Evolutionary conservation across 2,329 filamentous ascomycete species (phyloP).

Genomic region (Davidsoniella australis): DNA sequence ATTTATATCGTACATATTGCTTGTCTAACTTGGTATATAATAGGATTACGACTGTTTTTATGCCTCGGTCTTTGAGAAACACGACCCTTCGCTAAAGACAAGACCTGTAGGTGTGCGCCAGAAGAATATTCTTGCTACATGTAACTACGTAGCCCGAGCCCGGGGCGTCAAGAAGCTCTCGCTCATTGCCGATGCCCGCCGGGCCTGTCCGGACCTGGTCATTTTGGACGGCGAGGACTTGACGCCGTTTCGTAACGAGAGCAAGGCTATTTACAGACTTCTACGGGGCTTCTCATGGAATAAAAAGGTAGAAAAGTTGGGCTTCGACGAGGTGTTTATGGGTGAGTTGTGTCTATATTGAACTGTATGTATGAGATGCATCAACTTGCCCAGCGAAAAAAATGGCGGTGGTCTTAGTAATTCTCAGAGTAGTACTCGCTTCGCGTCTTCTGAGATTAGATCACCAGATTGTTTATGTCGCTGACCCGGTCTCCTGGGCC

Average conservation of each 20-base stretch:
- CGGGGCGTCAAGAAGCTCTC: slow-evolving; percentile 67
- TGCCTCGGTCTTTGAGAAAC: slow-evolving; percentile 73
- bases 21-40: neutral
- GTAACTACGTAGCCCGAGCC: slow-evolving; percentile 78
- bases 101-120: slow-evolving; percentile 74
- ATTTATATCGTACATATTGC: neutral
- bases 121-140: slow-evolving; percentile 83
- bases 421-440: no score
- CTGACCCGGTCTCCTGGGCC: no score
- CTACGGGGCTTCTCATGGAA: slow-evolving; percentile 64
- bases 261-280: slow-evolving; percentile 62
- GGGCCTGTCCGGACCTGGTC: slow-evolving; percentile 65
- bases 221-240: slow-evolving; percentile 78
- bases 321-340: slow-evolving; percentile 69
- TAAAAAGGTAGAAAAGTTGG: slow-evolving; percentile 59
- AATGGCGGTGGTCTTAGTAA: no score
- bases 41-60: slow-evolving; percentile 87
- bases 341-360: slow-evolving; percentile 18
- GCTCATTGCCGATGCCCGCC: slow-evolving; percentile 65
- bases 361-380: neutral
- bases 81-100: slow-evolving; percentile 53
- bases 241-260: slow-evolving; percentile 68
- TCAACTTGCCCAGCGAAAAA: neutral
- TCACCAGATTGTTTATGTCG: no score
- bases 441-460: no score